phyloP scores from a whole-genome alignment of 176 grass and related monocot genomes.

The Poa annua region DNA sequence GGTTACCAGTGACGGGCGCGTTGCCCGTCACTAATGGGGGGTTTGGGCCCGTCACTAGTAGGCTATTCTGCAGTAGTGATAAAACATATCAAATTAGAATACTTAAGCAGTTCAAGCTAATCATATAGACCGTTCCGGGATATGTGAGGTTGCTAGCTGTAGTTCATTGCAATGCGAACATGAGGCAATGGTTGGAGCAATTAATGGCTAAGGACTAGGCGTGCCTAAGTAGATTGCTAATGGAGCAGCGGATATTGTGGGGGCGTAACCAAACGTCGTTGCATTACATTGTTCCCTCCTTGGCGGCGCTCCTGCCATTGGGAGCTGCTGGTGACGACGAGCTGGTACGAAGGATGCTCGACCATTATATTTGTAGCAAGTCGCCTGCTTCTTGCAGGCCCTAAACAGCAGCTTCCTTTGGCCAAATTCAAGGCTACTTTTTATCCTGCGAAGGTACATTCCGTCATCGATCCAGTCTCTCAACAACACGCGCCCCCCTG shows the following conservation, averaged over 20 bases:
- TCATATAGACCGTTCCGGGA: too few species aligned
- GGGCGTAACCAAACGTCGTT: neutral
- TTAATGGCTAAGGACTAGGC: neutral
- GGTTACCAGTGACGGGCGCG: too few species aligned
- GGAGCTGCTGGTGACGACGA: neutral
- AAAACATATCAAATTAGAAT: too few species aligned
- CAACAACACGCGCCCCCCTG: neutral
- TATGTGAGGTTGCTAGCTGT: too few species aligned
- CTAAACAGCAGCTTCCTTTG: neutral
- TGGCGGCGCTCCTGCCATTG: neutral
- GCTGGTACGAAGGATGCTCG: neutral
- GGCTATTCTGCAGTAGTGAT: too few species aligned
- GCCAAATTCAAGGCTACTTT: neutral
- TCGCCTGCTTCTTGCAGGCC: neutral
- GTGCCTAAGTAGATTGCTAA: neutral
- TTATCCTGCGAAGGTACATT: neutral
- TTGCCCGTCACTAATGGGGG: too few species aligned
- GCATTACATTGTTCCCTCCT: neutral
- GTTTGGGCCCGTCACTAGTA: too few species aligned
- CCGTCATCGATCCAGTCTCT: neutral
- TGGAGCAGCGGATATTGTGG: neutral
- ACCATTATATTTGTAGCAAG: neutral
- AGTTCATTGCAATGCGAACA: too few species aligned
- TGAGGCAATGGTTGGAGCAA: too few species aligned
- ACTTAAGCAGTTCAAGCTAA: too few species aligned